phyloP scores from a whole-genome alignment of 169 alveolate species.

The Toxoplasma gondii region DNA sequence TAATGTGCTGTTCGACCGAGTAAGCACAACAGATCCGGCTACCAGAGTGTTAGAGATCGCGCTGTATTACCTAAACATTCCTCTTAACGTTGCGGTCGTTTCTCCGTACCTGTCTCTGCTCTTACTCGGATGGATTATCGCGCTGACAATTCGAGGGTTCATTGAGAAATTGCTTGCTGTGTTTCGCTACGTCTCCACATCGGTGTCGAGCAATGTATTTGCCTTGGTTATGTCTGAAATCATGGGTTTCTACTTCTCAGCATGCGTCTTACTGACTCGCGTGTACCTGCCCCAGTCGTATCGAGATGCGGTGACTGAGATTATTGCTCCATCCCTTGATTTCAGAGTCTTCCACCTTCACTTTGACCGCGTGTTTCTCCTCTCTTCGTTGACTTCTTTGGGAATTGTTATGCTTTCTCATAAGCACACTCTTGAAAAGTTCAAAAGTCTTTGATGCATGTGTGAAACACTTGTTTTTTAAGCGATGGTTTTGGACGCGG shows the following conservation, averaged over 20 bases:
- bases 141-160: slow-evolving; percentile 64
- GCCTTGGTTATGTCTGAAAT: slow-evolving; percentile 67
- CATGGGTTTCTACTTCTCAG: slow-evolving; percentile 68
- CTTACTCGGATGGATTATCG: slow-evolving; percentile 61
- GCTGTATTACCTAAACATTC: slow-evolving; percentile 46
- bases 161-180: slow-evolving; percentile 58
- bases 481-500: background rate
- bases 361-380: slow-evolving; percentile 57
- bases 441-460: slow-evolving; percentile 46
- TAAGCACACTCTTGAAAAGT: slow-evolving; percentile 44
- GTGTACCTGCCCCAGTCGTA: slow-evolving; percentile 64
- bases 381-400: slow-evolving; percentile 51
- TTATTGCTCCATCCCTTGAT: slow-evolving; percentile 62
- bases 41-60: slow-evolving; percentile 37
- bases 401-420: slow-evolving; percentile 44
- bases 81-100: slow-evolving; percentile 43
- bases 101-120: slow-evolving; percentile 63
- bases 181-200: slow-evolving; percentile 61
- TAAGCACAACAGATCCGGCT: slow-evolving; percentile 52
- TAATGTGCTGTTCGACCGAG: slow-evolving; percentile 57
- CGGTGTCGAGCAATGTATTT: slow-evolving; percentile 59
- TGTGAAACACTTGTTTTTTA: background rate
- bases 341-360: slow-evolving; percentile 64
- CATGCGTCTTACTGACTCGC: slow-evolving; percentile 62
- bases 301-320: slow-evolving; percentile 53